Percentiles rank a stretch among this genome's conserved stretches.
These are phyloP conservation scores for Scenedesmus sp. DNA, from an alignment of 163 green algal species.

Conservation along the genomic window DNA sequence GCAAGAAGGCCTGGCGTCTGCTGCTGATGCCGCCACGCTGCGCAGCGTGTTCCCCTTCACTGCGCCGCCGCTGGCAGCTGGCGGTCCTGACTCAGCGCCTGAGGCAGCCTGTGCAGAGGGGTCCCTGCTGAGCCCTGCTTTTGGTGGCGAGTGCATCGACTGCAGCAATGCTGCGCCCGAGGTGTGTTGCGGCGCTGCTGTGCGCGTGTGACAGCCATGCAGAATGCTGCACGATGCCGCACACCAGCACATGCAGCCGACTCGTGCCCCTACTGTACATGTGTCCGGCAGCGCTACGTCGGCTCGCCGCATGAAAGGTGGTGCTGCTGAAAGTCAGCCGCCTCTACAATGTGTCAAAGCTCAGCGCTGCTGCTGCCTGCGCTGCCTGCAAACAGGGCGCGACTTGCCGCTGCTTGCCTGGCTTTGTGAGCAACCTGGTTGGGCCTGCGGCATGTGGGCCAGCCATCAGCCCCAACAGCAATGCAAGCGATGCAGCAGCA, in stretches of 20 bases:
- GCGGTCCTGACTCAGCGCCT: neutral
- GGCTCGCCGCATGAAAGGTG: neutral
- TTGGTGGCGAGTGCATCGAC: conserved; percentile 34
- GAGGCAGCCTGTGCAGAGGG: neutral
- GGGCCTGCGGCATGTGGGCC: conserved; percentile 30
- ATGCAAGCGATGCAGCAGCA: conserved; percentile 28
- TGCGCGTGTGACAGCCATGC: neutral
- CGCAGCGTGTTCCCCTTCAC: conserved; percentile 20
- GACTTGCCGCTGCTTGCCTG: conserved; percentile 25
- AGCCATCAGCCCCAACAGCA: neutral
- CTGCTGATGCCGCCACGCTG: neutral
- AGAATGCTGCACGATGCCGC: no score
- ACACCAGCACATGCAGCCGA: neutral
- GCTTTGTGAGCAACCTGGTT: conserved; percentile 1
- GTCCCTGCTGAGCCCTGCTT: neutral
- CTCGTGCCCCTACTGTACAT: neutral
- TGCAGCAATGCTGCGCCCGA: neutral
- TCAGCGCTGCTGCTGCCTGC: neutral
- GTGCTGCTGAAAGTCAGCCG: neutral
- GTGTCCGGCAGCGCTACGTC: no score
- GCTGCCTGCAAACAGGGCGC: neutral
- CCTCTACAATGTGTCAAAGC: neutral
- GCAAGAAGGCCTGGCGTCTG: neutral
- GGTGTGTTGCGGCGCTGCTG: neutral
- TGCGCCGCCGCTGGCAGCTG: neutral